Percentiles rank a stretch among this genome's conserved stretches.
These are phyloP conservation scores for Austropuccinia psidii DNA, from an alignment of 1,284 basidiomycete species.

Conservation along the genomic window DNA sequence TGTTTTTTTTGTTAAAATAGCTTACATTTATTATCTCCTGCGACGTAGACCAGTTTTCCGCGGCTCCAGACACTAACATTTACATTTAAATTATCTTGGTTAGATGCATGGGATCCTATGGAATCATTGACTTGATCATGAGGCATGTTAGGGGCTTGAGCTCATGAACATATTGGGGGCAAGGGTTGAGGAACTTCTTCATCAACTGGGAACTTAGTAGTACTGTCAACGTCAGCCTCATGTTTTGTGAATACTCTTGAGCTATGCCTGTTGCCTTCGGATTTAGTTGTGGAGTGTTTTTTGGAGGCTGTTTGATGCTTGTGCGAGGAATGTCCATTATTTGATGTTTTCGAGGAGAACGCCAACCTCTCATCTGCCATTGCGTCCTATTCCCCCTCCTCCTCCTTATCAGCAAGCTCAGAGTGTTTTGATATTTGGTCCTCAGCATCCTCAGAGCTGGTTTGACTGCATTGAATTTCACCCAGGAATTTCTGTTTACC, in stretches of 20 bases:
- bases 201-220: neutral
- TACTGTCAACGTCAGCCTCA: constrained; percentile 19
- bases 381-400: neutral
- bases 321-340: neutral
- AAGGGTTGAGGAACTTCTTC: constrained; percentile 19
- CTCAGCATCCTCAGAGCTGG: constrained; percentile 22
- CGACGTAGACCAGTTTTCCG: constrained; percentile 34
- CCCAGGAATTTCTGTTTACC: no score
- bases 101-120: neutral
- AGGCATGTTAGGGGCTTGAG: constrained; percentile 2
- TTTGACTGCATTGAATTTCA: no score
- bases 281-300: neutral
- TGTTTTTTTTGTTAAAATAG: no score
- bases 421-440: neutral
- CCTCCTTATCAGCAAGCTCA: constrained; percentile 4
- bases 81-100: neutral
- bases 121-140: constrained; percentile 21
- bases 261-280: constrained; percentile 22
- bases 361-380: neutral
- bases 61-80: constrained; percentile 35
- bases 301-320: neutral
- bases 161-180: constrained; percentile 26
- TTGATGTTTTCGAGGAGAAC: no score
- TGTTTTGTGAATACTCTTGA: constrained; percentile 12
- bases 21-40: constrained; percentile 33